Conservation (phyloP, 352 stramenopile genomes). For the Pythium dissimile region DNA sequence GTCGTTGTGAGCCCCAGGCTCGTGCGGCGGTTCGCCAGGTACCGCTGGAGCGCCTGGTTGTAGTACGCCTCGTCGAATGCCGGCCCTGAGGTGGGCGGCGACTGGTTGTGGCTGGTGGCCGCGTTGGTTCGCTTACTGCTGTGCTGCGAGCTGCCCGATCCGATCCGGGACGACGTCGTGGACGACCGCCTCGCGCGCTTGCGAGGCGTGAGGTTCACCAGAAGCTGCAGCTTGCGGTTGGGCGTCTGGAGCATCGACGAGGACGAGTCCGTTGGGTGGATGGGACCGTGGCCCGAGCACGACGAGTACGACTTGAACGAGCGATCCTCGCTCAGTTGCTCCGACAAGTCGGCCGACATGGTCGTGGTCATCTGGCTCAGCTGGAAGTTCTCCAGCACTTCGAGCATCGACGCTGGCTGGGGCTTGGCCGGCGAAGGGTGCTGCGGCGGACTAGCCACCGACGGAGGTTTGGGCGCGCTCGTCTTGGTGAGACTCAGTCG, state of each 20-base stretch:
- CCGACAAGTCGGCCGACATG: conserved; percentile 23
- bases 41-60: conserved; percentile 52
- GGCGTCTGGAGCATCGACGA: not conserved
- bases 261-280: not conserved
- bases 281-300: not conserved
- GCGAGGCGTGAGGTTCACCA: conserved; percentile 18
- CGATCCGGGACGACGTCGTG: conserved; percentile 3
- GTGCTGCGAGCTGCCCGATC: conserved; percentile 1
- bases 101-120: conserved; percentile 8
- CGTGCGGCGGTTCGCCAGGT: conserved; percentile 43
- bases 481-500: conserved; percentile 47
- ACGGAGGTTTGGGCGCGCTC: conserved; percentile 23
- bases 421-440: not conserved
- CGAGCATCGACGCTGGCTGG: conserved; percentile 37
- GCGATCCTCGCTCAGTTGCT: not conserved
- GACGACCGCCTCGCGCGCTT: conserved; percentile 15
- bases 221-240: conserved; percentile 17
- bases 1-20: conserved; percentile 43
- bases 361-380: conserved; percentile 20
- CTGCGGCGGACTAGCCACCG: not conserved
- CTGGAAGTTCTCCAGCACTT: conserved; percentile 64
- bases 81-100: conserved; percentile 14
- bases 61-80: conserved; percentile 68
- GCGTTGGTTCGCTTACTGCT: conserved; percentile 16
- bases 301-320: conserved; percentile 8